Evolutionary conservation across 306 rosid species (phyloP), one percentile per base, ranked within the genome.

Genomic region (Fragaria ananassa): DNA sequence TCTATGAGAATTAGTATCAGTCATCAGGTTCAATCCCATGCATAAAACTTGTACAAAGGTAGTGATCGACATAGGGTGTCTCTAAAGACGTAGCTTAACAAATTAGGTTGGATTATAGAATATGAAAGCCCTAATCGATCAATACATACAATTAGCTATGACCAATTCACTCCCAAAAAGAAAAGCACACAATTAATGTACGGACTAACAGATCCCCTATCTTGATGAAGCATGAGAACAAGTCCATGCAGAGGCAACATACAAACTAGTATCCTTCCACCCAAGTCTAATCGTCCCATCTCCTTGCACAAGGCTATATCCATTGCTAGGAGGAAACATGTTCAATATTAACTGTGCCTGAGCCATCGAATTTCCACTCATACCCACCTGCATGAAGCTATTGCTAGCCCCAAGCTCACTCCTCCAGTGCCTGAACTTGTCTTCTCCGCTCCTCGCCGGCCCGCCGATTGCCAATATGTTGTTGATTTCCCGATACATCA

Each of bases 211-310:
- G 39, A 60, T 13, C 67, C n/a, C 29, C 15, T 79, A 75, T 58
- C 78, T 79, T 56, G 86, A 42, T 50, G 86, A 42, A 85, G 70
- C 31, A 50, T 21, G 57, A 69, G 69, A 51, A 74, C 51, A 88
- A 23, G 98, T 94, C 98, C 98, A 94, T 39, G 97, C 83, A 79
- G 98, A 94, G 85, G 94, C 95, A 45, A 93, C 88, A 63, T 94
- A 94, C 83, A 94, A 83, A 70, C 95, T 71, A 11, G 97, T 94
- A 31, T 84, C 90, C 71, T 90, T 94, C 98, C 98, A 90, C 15
- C 97, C 93, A 80, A 94, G 89, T 71, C 87, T 90, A 12, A 94
- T 83, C 0, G 87, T 82, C 68, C 98, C 97, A 67, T 94, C 93
- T 64, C 93, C 87, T 37, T 94, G 90, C 1, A 87, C 90, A 74